phyloP scores from a whole-genome alignment of 495 filamentous ascomycete species.

The Penicillium flavigenum region DNA sequence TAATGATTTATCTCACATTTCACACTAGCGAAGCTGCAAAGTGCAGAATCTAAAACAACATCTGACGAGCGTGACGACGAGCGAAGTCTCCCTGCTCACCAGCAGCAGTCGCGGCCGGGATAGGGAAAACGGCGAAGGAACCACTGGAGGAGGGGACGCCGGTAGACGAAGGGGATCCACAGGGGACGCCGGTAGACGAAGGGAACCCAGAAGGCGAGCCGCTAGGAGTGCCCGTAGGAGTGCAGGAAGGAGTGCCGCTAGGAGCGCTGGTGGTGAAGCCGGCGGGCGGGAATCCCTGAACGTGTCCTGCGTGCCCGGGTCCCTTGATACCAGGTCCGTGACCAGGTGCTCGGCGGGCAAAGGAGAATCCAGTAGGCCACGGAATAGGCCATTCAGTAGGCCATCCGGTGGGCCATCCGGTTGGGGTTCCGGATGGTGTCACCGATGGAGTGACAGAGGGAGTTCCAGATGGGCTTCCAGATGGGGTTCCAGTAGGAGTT shows the following conservation, averaged over 20 bases:
- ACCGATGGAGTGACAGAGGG: background rate
- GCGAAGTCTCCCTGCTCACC: slow-evolving; percentile 16
- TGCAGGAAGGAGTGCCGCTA: background rate
- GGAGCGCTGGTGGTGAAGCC: background rate
- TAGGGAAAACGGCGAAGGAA: slow-evolving; percentile 5
- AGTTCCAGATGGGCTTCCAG: background rate
- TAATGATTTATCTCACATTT: slow-evolving; percentile 17
- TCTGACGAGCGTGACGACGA: slow-evolving; percentile 34
- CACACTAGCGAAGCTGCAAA: slow-evolving; percentile 17
- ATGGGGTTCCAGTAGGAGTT: background rate
- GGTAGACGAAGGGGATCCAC: slow-evolving; percentile 9
- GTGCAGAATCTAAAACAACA: slow-evolving; percentile 19
- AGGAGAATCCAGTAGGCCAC: background rate
- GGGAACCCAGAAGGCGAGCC: slow-evolving; percentile 9
- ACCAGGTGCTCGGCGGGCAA: background rate
- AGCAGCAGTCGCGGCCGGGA: slow-evolving; percentile 6
- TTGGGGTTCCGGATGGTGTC: background rate
- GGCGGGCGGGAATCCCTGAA: background rate
- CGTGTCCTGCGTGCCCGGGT: background rate
- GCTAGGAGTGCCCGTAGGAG: background rate
- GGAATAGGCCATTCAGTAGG: background rate
- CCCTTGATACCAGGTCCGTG: background rate
- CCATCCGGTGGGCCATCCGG: background rate
- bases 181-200: slow-evolving; percentile 8
- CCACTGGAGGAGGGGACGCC: slow-evolving; percentile 6